Conservation (phyloP, 257 asterid species). For the Penstemon eatonii region DNA sequence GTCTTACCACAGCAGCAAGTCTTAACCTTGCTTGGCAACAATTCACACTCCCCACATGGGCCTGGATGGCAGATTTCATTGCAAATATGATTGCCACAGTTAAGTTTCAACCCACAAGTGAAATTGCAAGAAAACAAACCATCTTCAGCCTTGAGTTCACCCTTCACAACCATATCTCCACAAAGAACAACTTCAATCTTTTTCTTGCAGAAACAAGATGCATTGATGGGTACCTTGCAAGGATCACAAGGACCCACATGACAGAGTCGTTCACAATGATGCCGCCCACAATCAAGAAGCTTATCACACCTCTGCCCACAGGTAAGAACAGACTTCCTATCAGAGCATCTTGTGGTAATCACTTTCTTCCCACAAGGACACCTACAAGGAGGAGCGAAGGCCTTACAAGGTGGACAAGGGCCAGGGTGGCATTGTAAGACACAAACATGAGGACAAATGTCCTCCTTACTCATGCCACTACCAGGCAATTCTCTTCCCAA, state of each 20-base stretch:
- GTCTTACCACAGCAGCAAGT: slow-evolving; percentile 93
- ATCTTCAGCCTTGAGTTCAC: slow-evolving; percentile 57
- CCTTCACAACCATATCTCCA: slow-evolving; percentile 80
- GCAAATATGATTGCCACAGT: slow-evolving; percentile 81
- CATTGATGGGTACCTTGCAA: slow-evolving; percentile 70
- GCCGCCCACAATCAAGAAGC: slow-evolving; percentile 86
- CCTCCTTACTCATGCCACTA: slow-evolving; percentile 58
- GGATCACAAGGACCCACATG: slow-evolving; percentile 91
- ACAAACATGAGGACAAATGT: slow-evolving; percentile 88
- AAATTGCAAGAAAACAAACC: slow-evolving; percentile 84
- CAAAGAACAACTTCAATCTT: slow-evolving; percentile 69
- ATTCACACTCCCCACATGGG: slow-evolving; percentile 81
- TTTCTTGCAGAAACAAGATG: slow-evolving; percentile 88
- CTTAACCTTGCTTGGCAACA: slow-evolving; percentile 62
- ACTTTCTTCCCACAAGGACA: slow-evolving; percentile 96
- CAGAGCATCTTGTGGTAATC: slow-evolving; percentile 88
- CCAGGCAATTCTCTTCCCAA: slow-evolving; percentile 76
- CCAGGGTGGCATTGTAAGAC: slow-evolving; percentile 99
- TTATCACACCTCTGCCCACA: slow-evolving; percentile 87
- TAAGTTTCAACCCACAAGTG: slow-evolving; percentile 60
- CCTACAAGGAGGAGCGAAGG: slow-evolving; percentile 82
- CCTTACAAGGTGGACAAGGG: slow-evolving; percentile 98
- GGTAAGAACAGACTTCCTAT: slow-evolving; percentile 76
- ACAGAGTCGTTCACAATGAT: slow-evolving; percentile 65
- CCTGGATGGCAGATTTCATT: slow-evolving; percentile 87